These are phyloP conservation scores for Fusarium torreyae DNA, from an alignment of 2,329 filamentous ascomycete genomes.

Conservation along the genomic window DNA sequence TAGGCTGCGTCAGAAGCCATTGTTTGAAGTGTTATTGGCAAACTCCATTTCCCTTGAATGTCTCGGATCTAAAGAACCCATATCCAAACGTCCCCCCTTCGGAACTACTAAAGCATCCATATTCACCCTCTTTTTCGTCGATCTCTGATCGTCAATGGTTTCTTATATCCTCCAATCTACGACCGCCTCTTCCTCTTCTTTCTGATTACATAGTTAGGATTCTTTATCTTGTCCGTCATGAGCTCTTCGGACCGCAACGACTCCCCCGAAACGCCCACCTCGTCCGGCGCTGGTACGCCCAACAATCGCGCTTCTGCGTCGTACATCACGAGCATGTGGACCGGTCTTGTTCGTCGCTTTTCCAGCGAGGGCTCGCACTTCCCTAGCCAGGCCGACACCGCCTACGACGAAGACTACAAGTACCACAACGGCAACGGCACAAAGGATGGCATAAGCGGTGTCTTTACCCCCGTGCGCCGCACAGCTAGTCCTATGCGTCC, in stretches of 20 bases:
- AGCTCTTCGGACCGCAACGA: constrained; percentile 43
- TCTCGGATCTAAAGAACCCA: constrained; percentile 26
- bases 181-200: constrained; percentile 11
- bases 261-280: constrained; percentile 44
- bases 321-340: constrained; percentile 61
- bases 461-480: constrained; percentile 68
- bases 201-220: neutral
- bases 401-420: constrained; percentile 36
- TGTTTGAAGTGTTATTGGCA: neutral
- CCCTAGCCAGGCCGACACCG: constrained; percentile 50
- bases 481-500: constrained; percentile 86
- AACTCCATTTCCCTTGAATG: constrained; percentile 17
- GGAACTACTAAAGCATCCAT: neutral
- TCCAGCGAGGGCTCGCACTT: constrained; percentile 63
- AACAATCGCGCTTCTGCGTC: constrained; percentile 46
- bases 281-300: constrained; percentile 48
- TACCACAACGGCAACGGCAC: constrained; percentile 56
- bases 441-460: constrained; percentile 68
- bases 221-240: constrained; percentile 27
- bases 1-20: constrained; percentile 11
- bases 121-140: neutral
- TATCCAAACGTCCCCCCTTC: constrained; percentile 7
- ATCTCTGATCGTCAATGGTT: constrained; percentile 12
- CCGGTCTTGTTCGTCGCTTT: constrained; percentile 78
- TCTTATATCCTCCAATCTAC: constrained; percentile 8